A percentile compares a stretch with the other conserved stretches of the same genome.
phyloP scores from a whole-genome alignment of 2,329 filamentous ascomycete genomes.

The Neofusicoccum laricinum region DNA sequence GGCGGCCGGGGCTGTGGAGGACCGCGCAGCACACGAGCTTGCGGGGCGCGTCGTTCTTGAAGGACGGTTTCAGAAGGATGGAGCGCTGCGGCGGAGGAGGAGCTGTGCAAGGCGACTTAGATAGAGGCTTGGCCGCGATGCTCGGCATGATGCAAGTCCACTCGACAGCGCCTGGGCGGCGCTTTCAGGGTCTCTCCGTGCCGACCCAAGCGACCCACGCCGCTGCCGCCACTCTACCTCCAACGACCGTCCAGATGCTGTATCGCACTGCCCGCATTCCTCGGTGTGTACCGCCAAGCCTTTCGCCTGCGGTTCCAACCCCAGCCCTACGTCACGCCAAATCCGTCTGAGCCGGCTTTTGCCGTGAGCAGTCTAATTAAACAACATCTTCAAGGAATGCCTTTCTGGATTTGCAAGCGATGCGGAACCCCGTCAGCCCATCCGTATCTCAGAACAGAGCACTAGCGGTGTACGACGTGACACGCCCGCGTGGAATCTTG shows the following conservation, averaged over 20 bases:
- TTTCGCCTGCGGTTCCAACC: no score
- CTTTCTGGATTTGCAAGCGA: no score
- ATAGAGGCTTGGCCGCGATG: slow-evolving; percentile 5
- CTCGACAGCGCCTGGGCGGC: neutral
- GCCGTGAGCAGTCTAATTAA: neutral
- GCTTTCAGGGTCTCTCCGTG: neutral
- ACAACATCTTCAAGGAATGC: neutral
- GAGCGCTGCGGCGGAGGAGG: neutral
- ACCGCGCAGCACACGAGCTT: neutral
- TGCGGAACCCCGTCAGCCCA: no score
- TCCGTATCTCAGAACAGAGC: no score
- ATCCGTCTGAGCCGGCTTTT: neutral
- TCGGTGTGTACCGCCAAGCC: no score
- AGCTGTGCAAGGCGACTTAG: slow-evolving; percentile 1
- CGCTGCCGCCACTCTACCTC: neutral
- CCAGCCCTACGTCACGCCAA: neutral
- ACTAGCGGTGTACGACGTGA: no score
- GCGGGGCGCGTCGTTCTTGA: neutral
- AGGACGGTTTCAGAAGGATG: neutral
- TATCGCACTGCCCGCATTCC: no score
- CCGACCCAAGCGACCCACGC: neutral
- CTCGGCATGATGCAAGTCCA: slow-evolving; percentile 12
- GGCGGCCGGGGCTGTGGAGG: neutral
- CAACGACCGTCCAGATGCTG: no score
- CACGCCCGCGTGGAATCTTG: no score